Conservation (phyloP, 306 rosid genomes). For the Casuarina equisetifolia region DNA sequence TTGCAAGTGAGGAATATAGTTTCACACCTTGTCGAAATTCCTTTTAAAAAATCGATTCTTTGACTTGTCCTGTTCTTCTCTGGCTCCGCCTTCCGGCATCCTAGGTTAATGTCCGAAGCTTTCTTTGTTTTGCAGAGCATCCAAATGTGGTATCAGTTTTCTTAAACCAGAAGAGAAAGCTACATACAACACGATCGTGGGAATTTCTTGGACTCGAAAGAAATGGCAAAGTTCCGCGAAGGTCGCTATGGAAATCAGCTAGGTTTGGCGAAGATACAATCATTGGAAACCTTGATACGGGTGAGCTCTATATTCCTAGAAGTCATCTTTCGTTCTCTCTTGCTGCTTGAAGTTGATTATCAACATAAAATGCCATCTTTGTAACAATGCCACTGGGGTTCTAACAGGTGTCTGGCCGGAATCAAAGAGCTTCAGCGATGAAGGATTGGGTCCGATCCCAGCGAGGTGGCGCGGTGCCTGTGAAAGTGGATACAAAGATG, state of each 20-base stretch:
- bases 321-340: background rate
- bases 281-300: slow-evolving; percentile 70
- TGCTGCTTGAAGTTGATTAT: background rate
- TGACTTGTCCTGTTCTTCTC: background rate
- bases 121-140: slow-evolving; percentile 33
- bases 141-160: slow-evolving; percentile 62
- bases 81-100: background rate
- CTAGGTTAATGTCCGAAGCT: background rate
- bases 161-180: slow-evolving; percentile 32
- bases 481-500: slow-evolving; percentile 31
- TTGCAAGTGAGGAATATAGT: slow-evolving; percentile 42
- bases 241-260: slow-evolving; percentile 54
- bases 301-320: slow-evolving; percentile 23
- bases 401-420: slow-evolving; percentile 72
- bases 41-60: background rate
- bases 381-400: too few relatives aligned
- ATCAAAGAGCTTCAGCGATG: slow-evolving; percentile 62
- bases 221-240: slow-evolving; percentile 13
- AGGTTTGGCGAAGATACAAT: slow-evolving; percentile 55
- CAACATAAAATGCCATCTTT: too few relatives aligned
- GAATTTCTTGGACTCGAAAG: slow-evolving; percentile 48
- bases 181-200: slow-evolving; percentile 79
- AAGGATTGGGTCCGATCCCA: slow-evolving; percentile 63
- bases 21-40: background rate
- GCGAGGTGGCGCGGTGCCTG: slow-evolving; percentile 69